phyloP scores from a whole-genome alignment of 2,329 filamentous ascomycete species.

The Monosporascus sp. region DNA sequence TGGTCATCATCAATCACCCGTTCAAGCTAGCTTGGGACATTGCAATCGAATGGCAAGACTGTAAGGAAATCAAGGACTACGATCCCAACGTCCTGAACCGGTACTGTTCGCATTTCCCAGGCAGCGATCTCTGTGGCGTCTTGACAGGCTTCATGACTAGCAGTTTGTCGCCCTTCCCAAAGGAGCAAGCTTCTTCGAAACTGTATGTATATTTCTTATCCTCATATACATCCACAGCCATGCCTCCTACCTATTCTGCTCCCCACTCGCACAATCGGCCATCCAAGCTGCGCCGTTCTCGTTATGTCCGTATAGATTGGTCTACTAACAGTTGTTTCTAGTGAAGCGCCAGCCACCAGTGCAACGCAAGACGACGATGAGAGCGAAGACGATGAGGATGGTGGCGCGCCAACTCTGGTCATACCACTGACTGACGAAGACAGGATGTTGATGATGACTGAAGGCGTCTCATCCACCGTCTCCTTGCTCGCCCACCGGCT shows the following conservation, averaged over 20 bases:
- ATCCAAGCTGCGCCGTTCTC: too few species aligned
- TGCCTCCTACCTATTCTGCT: too few species aligned
- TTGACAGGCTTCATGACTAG: constrained; percentile 79
- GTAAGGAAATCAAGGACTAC: constrained; percentile 67
- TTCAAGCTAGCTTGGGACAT: constrained; percentile 89
- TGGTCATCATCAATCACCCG: constrained; percentile 94
- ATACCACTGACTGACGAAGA: constrained; percentile 68
- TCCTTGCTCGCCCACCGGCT: constrained; percentile 81
- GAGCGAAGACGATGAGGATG: constrained; percentile 54
- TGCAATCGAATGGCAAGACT: constrained; percentile 82
- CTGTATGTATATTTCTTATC: neutral
- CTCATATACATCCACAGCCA: neutral
- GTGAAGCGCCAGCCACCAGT: constrained; percentile 11
- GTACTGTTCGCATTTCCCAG: constrained; percentile 79
- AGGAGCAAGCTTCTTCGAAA: constrained; percentile 11
- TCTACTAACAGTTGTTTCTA: neutral
- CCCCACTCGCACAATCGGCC: too few species aligned
- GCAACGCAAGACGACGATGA: constrained; percentile 34
- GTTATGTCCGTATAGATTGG: neutral
- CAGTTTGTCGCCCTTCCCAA: constrained; percentile 75
- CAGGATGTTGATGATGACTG: constrained; percentile 72
- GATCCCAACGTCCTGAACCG: constrained; percentile 73
- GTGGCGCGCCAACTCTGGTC: constrained; percentile 47
- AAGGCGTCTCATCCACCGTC: constrained; percentile 60
- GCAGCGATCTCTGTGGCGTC: constrained; percentile 75